These are phyloP conservation scores for Adansonia digitata DNA, from an alignment of 345 rosid species.

Conservation along the genomic window DNA sequence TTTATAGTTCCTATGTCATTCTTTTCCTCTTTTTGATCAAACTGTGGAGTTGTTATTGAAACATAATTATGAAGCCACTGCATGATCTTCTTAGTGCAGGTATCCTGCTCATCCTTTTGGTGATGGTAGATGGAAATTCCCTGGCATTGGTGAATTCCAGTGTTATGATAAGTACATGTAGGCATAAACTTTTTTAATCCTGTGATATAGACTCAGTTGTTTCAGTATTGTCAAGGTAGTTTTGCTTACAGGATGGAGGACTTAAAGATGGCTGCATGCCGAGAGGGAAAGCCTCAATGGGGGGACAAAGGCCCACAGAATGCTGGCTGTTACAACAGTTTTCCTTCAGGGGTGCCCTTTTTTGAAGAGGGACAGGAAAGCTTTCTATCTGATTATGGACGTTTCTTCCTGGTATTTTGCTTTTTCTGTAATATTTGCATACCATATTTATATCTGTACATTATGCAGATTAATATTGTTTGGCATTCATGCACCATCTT, in stretches of 20 bases:
- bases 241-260: slow-evolving; percentile 57
- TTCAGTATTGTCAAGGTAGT: slow-evolving; percentile 11
- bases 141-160: slow-evolving; percentile 74
- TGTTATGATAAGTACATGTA: slow-evolving; percentile 74
- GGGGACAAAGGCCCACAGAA: slow-evolving; percentile 51
- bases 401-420: slow-evolving; percentile 53
- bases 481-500: neutral
- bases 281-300: slow-evolving; percentile 63
- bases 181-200: slow-evolving; percentile 12
- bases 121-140: slow-evolving; percentile 65
- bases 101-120: slow-evolving; percentile 66
- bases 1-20: neutral
- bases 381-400: slow-evolving; percentile 65
- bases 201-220: neutral
- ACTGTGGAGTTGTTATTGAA: slow-evolving; percentile 14
- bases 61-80: slow-evolving; percentile 8
- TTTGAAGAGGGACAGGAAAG: slow-evolving; percentile 62
- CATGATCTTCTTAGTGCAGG: slow-evolving; percentile 33
- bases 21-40: neutral
- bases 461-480: neutral
- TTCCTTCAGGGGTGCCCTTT: slow-evolving; percentile 52
- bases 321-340: slow-evolving; percentile 61
- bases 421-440: neutral
- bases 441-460: neutral
- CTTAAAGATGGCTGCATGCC: slow-evolving; percentile 56